phyloP scores from a whole-genome alignment of 1,284 basidiomycete genomes.

The Melampsora americana region DNA sequence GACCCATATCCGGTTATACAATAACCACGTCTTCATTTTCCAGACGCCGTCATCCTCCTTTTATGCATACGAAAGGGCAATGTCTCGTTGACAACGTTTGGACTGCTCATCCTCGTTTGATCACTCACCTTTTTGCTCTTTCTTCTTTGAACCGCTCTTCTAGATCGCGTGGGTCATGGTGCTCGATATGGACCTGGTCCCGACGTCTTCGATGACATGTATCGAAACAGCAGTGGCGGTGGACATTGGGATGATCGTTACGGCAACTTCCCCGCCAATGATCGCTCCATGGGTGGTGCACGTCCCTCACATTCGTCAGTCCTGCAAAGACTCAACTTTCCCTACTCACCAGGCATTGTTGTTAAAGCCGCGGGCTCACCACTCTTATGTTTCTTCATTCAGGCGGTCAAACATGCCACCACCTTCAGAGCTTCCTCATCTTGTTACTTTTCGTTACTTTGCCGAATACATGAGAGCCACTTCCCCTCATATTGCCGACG shows the following conservation, averaged over 20 bases:
- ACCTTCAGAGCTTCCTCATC: constrained; percentile 48
- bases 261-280: constrained; percentile 20
- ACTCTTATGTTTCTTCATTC: not conserved
- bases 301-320: constrained; percentile 17
- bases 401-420: constrained; percentile 47
- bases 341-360: not conserved
- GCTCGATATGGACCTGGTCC: constrained; percentile 16
- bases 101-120: not conserved
- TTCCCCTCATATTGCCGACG: constrained; percentile 45
- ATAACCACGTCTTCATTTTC: not conserved
- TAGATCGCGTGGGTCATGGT: constrained; percentile 10
- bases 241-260: constrained; percentile 38
- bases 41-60: not conserved
- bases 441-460: constrained; percentile 49
- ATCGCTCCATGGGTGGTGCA: not conserved
- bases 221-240: constrained; percentile 26
- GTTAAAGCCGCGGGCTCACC: too few relatives aligned
- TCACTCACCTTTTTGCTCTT: not conserved
- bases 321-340: not conserved
- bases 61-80: not conserved
- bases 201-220: constrained; percentile 34
- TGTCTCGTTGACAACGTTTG: not conserved
- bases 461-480: constrained; percentile 48
- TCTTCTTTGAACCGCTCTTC: not conserved
- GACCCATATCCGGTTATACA: not conserved